Evolutionary conservation across 2,329 filamentous ascomycete species (phyloP), one percentile per base, ranked within the genome.

Genomic region (Penicillium sp.): DNA sequence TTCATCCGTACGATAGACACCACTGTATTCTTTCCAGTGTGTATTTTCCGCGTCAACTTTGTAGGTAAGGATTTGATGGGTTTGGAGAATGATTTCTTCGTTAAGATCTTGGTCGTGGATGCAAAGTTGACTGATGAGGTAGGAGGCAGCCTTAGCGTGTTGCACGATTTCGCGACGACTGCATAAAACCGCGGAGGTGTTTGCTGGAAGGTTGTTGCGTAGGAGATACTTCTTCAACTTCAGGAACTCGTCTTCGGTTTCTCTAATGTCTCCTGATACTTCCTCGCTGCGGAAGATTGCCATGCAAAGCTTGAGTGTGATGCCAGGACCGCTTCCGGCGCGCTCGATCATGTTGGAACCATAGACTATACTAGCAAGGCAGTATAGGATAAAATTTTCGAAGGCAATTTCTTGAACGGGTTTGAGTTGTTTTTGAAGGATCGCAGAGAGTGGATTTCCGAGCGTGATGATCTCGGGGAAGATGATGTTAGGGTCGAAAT

Each of bases 341-440:
- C 26, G 13, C 23, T 50, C 51, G 18, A 58, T 58, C 47, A 58
- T 46, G 18, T 58, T 55, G 2, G 45, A 52, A 6, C 56, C 51
- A 29, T 50, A 58, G 11, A 58, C 36, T 48, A 58, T 55, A 14
- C 7, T 3, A 11, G 36, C 8, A 35, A 58, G 44, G 27, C 29
- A 50, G 10, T 50, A 3, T 8, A 52, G 18, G 26, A 55, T 52
- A 18, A 49, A 23, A 10, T 41, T 34, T 19, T 54, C 55, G 8
- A 47, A 42, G 14, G 26, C 26, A 18, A 16, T 19, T 42, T 52
- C 43, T 48, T 56, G 36, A 8, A 39, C 23, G 6, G 47, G 16
- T 13, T 7, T 29, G 13, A 42, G 27, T 16, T 41, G 38, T 9
- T 30, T n/a, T 41, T 42, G 27, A 7, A 49, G 29, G 7, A 42